Conservation (phyloP, 805 yeast species). For the Teunomyces cretensis region DNA sequence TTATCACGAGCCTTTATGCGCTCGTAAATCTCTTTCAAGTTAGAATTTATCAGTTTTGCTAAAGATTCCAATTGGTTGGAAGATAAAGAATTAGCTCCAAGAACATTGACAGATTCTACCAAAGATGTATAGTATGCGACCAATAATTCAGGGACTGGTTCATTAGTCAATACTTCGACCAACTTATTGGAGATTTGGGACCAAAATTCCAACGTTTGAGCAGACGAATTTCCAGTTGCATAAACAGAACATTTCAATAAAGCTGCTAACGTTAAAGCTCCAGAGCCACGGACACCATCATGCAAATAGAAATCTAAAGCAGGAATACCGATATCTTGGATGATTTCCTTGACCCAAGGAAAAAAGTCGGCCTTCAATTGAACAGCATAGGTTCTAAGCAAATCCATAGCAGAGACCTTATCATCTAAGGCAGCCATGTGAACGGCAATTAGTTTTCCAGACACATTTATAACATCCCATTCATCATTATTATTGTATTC, state of each 20-base stretch:
- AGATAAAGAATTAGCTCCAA: slow-evolving; percentile 65
- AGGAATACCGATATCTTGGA: slow-evolving; percentile 78
- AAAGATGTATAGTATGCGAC: slow-evolving; percentile 77
- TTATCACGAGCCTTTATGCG: slow-evolving; percentile 72
- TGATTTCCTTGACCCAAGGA: slow-evolving; percentile 77
- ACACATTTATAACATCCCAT: slow-evolving; percentile 90
- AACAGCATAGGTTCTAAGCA: slow-evolving; percentile 79
- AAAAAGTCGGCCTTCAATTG: slow-evolving; percentile 79
- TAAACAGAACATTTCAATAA: slow-evolving; percentile 62
- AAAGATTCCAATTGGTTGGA: slow-evolving; percentile 54
- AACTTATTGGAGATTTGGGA: slow-evolving; percentile 64
- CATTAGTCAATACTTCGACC: slow-evolving; percentile 64
- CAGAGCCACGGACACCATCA: slow-evolving; percentile 91
- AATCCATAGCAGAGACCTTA: slow-evolving; percentile 88
- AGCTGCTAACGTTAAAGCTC: slow-evolving; percentile 81
- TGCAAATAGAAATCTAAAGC: slow-evolving; percentile 88
- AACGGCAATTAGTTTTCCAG: slow-evolving; percentile 92
- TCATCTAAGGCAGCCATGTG: slow-evolving; percentile 95
- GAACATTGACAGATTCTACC: slow-evolving; percentile 59
- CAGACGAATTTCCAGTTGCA: slow-evolving; percentile 54
- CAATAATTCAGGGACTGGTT: slow-evolving; percentile 80
- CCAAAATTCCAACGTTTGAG: slow-evolving; percentile 71
- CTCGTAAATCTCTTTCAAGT: slow-evolving; percentile 64
- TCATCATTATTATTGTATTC: slow-evolving; percentile 82
- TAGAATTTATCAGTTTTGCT: slow-evolving; percentile 57